phyloP scores from a whole-genome alignment of 352 stramenopile species.

The Globisporangium alternatum region DNA sequence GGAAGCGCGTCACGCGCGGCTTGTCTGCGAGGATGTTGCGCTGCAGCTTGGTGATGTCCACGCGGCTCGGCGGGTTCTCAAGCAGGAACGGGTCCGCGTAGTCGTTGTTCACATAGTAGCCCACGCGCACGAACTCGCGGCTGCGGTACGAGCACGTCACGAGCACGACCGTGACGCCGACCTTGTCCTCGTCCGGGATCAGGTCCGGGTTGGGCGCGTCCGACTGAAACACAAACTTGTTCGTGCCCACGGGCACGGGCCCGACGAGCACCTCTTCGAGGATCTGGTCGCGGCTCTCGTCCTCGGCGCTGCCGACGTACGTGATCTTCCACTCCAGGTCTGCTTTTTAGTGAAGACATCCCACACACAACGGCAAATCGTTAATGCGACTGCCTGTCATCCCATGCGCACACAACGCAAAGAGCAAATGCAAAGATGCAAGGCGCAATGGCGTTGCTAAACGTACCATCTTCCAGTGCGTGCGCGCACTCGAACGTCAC shows the following conservation, averaged over 20 bases:
- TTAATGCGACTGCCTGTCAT: not conserved
- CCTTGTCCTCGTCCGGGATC: conserved; percentile 95
- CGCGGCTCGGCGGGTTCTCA: conserved; percentile 68
- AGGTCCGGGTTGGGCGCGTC: conserved; percentile 89
- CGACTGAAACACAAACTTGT: conserved; percentile 99
- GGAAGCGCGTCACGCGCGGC: conserved; percentile 93
- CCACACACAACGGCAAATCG: conserved; percentile 5
- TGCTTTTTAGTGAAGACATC: conserved; percentile 29
- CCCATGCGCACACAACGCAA: not conserved
- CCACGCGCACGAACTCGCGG: conserved; percentile 95
- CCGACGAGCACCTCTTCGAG: conserved; percentile 98
- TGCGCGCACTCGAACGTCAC: conserved; percentile 99
- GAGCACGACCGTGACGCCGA: conserved; percentile 98
- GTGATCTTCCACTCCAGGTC: conserved; percentile 99
- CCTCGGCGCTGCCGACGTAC: conserved; percentile 97
- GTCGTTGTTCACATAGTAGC: conserved; percentile 99
- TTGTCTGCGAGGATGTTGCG: conserved; percentile 98
- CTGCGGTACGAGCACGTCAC: conserved; percentile 98
- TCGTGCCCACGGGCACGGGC: conserved; percentile 96
- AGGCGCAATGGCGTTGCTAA: not conserved
- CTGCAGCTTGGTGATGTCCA: conserved; percentile 93
- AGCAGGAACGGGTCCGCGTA: conserved; percentile 90
- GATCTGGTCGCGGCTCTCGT: conserved; percentile 95
- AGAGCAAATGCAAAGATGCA: not conserved
- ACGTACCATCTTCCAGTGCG: conserved; percentile 91